These are phyloP conservation scores for Alternaria novae-zelandiae DNA, from an alignment of 2,329 filamentous ascomycete genomes.

Conservation along the genomic window DNA sequence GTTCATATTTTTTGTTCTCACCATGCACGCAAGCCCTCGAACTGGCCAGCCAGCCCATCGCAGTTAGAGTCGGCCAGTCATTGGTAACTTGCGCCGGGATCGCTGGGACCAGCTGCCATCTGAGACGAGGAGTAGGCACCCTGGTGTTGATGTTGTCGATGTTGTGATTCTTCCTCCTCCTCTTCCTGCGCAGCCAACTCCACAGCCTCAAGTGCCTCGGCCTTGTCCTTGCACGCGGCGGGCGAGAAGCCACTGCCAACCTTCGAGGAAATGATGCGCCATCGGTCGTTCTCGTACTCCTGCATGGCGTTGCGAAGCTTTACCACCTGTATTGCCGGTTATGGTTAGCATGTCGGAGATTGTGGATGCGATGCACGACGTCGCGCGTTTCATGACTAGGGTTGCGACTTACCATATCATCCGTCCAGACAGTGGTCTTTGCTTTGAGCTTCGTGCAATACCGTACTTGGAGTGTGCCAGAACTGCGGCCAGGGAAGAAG, in stretches of 20 bases:
- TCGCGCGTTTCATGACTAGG: constrained; percentile 42
- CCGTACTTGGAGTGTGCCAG: constrained; percentile 87
- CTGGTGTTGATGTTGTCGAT: constrained; percentile 31
- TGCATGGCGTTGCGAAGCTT: constrained; percentile 78
- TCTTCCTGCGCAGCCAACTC: constrained; percentile 31
- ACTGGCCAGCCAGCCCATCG: constrained; percentile 22
- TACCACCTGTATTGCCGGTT: constrained; percentile 65
- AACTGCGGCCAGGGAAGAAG: constrained; percentile 90
- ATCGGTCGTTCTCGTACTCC: constrained; percentile 90
- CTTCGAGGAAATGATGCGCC: constrained; percentile 90
- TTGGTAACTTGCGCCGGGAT: constrained; percentile 41
- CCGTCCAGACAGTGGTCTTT: constrained; percentile 91
- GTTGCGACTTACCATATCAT: constrained; percentile 76
- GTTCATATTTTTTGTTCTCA: constrained; percentile 18
- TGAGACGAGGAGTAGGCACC: constrained; percentile 42
- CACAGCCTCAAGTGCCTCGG: constrained; percentile 62
- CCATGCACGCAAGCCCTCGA: constrained; percentile 36
- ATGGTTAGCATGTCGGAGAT: constrained; percentile 42
- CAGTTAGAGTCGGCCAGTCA: constrained; percentile 41
- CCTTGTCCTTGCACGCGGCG: constrained; percentile 83
- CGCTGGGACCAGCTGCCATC: constrained; percentile 38
- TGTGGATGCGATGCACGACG: constrained; percentile 41
- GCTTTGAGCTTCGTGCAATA: constrained; percentile 96
- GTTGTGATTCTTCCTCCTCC: constrained; percentile 31
- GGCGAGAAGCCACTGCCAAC: constrained; percentile 90